Evolutionary conservation across 805 yeast genomes (phyloP).

Genomic region (Candida montana): DNA sequence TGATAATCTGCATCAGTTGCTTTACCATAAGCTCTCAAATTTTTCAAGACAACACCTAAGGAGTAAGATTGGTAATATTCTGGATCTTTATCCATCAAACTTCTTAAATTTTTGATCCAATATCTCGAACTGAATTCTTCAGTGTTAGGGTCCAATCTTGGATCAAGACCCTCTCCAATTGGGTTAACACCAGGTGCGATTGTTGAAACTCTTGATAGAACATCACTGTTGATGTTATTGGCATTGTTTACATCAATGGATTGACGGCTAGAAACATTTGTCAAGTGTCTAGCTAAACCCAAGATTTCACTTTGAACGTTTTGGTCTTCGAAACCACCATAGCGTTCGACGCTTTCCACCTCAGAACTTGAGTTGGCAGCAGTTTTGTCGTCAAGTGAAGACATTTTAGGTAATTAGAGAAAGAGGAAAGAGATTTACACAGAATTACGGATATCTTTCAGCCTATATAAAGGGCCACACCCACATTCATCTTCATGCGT

Average conservation of each 20-base stretch:
- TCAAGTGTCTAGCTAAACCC: slow-evolving; percentile 34
- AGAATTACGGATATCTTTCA: too few species aligned
- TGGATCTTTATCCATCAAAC: slow-evolving; percentile 47
- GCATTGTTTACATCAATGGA: neutral
- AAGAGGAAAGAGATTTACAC: neutral
- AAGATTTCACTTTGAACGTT: slow-evolving; percentile 28
- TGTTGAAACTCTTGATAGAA: slow-evolving; percentile 18
- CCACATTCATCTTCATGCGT: too few species aligned
- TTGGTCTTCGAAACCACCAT: slow-evolving; percentile 4
- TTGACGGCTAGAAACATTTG: slow-evolving; percentile 15
- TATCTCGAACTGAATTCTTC: slow-evolving; percentile 49
- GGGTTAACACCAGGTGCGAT: slow-evolving; percentile 37
- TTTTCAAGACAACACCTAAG: slow-evolving; percentile 52
- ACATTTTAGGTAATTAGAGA: neutral
- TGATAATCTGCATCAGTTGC: slow-evolving; percentile 63
- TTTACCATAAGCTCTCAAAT: slow-evolving; percentile 57
- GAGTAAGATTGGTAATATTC: slow-evolving; percentile 54
- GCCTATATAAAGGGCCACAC: too few species aligned
- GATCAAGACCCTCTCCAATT: slow-evolving; percentile 30
- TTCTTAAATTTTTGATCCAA: slow-evolving; percentile 60
- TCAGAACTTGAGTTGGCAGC: neutral
- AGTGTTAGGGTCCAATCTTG: slow-evolving; percentile 52
- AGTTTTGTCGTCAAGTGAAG: slow-evolving; percentile 5
- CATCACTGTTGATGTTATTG: slow-evolving; percentile 3
- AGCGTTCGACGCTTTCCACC: slow-evolving; percentile 1